These are phyloP conservation scores for Petasospora fabianii DNA, from an alignment of 1,139 yeast species.

Conservation along the genomic window DNA sequence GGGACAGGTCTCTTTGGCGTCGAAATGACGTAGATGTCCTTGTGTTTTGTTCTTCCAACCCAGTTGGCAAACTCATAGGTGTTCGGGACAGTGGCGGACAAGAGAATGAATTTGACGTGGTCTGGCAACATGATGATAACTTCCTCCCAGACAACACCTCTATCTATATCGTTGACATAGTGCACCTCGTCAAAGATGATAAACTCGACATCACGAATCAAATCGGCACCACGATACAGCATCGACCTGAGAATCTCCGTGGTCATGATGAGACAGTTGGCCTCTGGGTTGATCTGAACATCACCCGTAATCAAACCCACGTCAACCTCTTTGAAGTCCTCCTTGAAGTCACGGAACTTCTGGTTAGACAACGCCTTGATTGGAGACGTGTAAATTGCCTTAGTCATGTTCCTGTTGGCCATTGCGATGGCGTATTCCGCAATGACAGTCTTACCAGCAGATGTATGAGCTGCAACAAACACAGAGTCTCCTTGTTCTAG, in stretches of 20 bases:
- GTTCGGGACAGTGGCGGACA: conserved; percentile 96
- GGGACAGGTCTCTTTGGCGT: conserved; percentile 97
- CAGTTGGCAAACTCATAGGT: conserved; percentile 97
- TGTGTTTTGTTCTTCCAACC: conserved; percentile 96
- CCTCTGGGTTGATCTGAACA: conserved; percentile 96
- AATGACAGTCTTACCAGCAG: conserved; percentile 91
- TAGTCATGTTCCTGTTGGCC: conserved; percentile 86
- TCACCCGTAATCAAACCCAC: conserved; percentile 98
- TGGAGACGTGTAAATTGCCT: conserved; percentile 90
- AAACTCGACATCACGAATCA: conserved; percentile 94
- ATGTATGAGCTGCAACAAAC: conserved; percentile 96
- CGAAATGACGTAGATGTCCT: conserved; percentile 91
- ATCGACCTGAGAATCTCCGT: conserved; percentile 93
- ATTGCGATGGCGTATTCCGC: conserved; percentile 94
- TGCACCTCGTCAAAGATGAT: conserved; percentile 98
- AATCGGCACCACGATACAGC: conserved; percentile 95
- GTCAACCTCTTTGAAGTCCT: conserved; percentile 73
- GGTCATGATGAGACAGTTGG: conserved; percentile 95
- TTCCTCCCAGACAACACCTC: conserved; percentile 99
- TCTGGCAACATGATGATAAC: conserved; percentile 96
- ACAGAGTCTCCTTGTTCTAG: conserved; percentile 97
- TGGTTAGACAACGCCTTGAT: conserved; percentile 91
- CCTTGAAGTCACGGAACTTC: conserved; percentile 87
- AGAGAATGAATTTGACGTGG: conserved; percentile 80
- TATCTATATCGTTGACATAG: conserved; percentile 91